These are phyloP conservation scores for Akanthomyces lecanii DNA, from an alignment of 2,329 filamentous ascomycete genomes.

Conservation along the genomic window DNA sequence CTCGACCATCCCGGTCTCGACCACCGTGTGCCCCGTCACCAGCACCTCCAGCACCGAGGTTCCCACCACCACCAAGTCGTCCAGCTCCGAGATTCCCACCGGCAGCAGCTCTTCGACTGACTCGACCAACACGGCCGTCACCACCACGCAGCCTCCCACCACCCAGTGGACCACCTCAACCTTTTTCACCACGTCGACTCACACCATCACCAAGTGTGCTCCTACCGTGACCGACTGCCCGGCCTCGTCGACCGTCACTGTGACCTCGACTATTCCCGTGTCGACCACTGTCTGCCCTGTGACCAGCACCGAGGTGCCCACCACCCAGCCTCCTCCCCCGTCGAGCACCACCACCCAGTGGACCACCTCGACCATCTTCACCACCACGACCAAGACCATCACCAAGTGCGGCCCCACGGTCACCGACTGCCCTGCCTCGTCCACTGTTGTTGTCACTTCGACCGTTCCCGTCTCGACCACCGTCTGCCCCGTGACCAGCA, in stretches of 20 bases:
- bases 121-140: not conserved
- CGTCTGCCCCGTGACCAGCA: constrained; percentile 36
- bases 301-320: constrained; percentile 19
- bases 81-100: not conserved
- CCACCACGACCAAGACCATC: constrained; percentile 22
- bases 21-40: constrained; percentile 41
- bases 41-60: not conserved
- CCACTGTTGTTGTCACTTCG: constrained; percentile 26
- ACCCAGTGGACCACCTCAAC: constrained; percentile 29
- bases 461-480: constrained; percentile 36
- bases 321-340: constrained; percentile 9
- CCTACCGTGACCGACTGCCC: constrained; percentile 31
- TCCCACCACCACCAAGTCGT: not conserved
- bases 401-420: constrained; percentile 27
- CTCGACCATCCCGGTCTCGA: constrained; percentile 33
- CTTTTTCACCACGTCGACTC: constrained; percentile 26
- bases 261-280: constrained; percentile 29
- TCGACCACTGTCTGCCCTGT: constrained; percentile 43
- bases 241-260: constrained; percentile 23
- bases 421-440: constrained; percentile 28
- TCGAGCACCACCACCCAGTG: constrained; percentile 18
- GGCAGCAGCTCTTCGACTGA: not conserved
- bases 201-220: constrained; percentile 24
- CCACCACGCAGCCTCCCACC: constrained; percentile 15
- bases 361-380: constrained; percentile 31